phyloP scores from a whole-genome alignment of 2,329 filamentous ascomycete species.

The Fusarium fujikuroi region DNA sequence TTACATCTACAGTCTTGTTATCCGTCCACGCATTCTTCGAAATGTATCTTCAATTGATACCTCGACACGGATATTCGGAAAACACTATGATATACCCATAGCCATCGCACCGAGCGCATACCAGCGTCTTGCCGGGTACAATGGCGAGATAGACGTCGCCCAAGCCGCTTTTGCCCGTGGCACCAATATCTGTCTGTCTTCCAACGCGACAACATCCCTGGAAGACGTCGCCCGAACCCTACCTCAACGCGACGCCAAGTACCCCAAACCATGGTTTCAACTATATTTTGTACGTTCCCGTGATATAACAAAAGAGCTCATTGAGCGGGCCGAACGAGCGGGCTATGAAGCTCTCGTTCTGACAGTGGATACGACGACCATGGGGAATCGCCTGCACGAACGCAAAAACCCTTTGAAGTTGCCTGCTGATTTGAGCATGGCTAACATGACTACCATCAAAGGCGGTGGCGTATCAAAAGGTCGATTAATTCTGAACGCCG shows the following conservation, averaged over 20 bases:
- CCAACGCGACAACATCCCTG: too few relatives aligned
- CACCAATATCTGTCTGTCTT: too few relatives aligned
- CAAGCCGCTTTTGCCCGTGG: too few relatives aligned
- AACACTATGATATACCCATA: not conserved
- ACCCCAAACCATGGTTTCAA: too few relatives aligned
- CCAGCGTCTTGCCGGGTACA: too few relatives aligned
- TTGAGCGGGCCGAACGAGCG: too few relatives aligned
- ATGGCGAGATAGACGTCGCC: too few relatives aligned
- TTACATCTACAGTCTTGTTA: rapidly evolving
- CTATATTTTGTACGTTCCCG: too few relatives aligned
- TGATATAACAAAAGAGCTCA: too few relatives aligned
- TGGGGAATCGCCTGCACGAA: not conserved
- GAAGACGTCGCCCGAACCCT: too few relatives aligned
- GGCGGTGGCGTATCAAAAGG: not conserved
- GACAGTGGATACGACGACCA: not conserved
- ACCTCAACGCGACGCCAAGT: too few relatives aligned
- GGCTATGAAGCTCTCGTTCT: not conserved
- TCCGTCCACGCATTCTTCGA: not conserved
- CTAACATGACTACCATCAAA: not conserved
- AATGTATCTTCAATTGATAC: too few relatives aligned
- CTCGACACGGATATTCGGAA: not conserved
- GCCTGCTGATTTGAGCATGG: not conserved
- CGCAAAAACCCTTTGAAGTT: not conserved
- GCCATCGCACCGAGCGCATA: not conserved
- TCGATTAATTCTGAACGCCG: not conserved